Conservation (phyloP, 2,329 filamentous ascomycete genomes). For the Xylariaceae sp. region DNA sequence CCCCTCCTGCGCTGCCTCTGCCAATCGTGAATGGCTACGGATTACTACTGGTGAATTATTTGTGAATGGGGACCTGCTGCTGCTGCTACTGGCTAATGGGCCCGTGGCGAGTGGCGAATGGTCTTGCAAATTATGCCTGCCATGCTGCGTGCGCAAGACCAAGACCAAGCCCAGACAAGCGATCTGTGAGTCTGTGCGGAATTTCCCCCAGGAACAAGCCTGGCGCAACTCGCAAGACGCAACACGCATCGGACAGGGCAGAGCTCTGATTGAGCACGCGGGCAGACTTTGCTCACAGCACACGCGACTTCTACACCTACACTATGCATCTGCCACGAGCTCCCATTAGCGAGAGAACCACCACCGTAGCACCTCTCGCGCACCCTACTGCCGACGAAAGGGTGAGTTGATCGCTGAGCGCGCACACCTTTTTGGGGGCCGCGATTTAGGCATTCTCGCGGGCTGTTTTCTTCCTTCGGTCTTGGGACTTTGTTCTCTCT, state of each 20-base stretch:
- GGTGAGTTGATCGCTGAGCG: slow-evolving; percentile 1
- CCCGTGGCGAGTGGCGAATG: neutral
- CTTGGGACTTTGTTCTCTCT: neutral
- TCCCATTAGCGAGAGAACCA: neutral
- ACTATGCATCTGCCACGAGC: neutral
- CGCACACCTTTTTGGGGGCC: slow-evolving; percentile 19
- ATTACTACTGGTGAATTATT: neutral
- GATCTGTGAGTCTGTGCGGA: slow-evolving; percentile 19
- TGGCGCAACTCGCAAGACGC: slow-evolving; percentile 13
- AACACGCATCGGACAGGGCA: slow-evolving; percentile 12
- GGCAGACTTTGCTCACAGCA: slow-evolving; percentile 2
- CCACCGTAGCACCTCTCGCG: slow-evolving; percentile 5
- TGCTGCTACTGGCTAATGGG: neutral
- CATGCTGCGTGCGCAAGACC: slow-evolving; percentile 5
- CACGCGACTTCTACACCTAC: slow-evolving; percentile 7
- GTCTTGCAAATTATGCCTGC: neutral
- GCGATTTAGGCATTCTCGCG: slow-evolving; percentile 13
- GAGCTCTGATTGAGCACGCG: slow-evolving; percentile 6
- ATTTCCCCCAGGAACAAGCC: slow-evolving; percentile 16
- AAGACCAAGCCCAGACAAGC: neutral
- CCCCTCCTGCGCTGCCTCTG: neutral
- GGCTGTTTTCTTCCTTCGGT: slow-evolving; percentile 5
- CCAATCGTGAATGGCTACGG: neutral
- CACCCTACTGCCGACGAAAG: neutral
- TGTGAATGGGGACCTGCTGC: neutral